Evolutionary conservation across 2,329 filamentous ascomycete species (phyloP).

Genomic region (Cytospora mali): DNA sequence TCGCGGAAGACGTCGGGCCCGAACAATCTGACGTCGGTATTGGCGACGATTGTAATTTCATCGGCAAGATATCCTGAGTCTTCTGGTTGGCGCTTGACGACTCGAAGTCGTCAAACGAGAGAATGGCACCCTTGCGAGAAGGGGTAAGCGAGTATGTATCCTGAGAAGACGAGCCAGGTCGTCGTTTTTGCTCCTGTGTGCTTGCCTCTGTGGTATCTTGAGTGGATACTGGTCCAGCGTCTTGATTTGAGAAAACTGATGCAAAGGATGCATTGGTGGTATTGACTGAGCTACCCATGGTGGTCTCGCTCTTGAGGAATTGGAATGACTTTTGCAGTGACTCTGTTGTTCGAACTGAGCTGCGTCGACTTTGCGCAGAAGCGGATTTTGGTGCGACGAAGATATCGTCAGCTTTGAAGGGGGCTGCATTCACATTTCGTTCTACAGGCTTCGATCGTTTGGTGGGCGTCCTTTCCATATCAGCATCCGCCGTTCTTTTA

Average conservation of each 20-base stretch:
- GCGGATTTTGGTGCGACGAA: neutral
- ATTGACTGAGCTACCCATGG: conserved; percentile 33
- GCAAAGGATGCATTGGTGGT: conserved; percentile 39
- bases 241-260: conserved; percentile 39
- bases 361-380: neutral
- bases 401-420: neutral
- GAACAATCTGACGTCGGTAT: neutral
- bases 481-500: conserved; percentile 9
- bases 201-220: conserved; percentile 37
- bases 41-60: neutral
- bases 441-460: conserved; percentile 3
- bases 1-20: neutral
- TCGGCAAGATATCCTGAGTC: neutral
- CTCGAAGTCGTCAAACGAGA: neutral
- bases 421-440: neutral
- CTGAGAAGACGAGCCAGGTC: neutral
- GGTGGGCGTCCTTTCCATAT: neutral
- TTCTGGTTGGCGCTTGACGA: neutral
- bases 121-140: neutral
- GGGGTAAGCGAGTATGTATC: neutral
- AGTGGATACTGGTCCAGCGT: conserved; percentile 37
- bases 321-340: conserved; percentile 31
- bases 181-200: conserved; percentile 26
- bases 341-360: conserved; percentile 18
- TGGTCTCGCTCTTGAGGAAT: neutral